phyloP scores from a whole-genome alignment of 352 stramenopile genomes.

The Thalassiosira exigua region DNA sequence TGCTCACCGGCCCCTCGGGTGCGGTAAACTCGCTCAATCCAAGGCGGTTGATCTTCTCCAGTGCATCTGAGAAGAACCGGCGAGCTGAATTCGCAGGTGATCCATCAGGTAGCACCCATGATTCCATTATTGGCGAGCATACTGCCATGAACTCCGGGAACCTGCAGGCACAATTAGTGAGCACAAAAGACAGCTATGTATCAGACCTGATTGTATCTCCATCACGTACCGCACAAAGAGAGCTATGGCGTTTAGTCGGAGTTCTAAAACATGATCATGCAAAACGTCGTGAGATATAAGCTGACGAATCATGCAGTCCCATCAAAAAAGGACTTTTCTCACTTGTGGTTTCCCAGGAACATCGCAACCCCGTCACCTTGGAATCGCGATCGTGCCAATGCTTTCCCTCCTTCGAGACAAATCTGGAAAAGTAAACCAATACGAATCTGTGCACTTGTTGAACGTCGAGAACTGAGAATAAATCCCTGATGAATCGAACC shows the following conservation, averaged over 20 bases:
- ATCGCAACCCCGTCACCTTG: conserved; percentile 74
- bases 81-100: conserved; percentile 42
- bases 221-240: conserved; percentile 68
- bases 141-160: conserved; percentile 82
- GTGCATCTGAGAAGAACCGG: conserved; percentile 69
- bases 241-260: conserved; percentile 83
- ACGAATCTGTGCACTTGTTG: conserved; percentile 77
- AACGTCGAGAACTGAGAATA: conserved; percentile 82
- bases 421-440: conserved; percentile 80
- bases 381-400: conserved; percentile 82
- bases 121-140: conserved; percentile 79
- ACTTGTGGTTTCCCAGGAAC: conserved; percentile 80
- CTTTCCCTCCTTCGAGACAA: conserved; percentile 76
- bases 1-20: conserved; percentile 51
- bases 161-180: conserved; percentile 7
- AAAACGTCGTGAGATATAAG: too few species aligned
- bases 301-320: too few species aligned
- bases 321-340: conserved; percentile 18
- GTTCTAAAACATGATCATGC: too few species aligned
- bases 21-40: conserved; percentile 57
- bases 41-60: conserved; percentile 70
- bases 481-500: conserved; percentile 81
- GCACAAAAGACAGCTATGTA: background rate
- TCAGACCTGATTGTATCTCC: background rate
- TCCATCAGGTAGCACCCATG: conserved; percentile 55